A percentile compares a stretch with the other conserved stretches of the same genome.
phyloP scores from a whole-genome alignment of 2,329 filamentous ascomycete genomes.

The Mollisiaceae sp. region DNA sequence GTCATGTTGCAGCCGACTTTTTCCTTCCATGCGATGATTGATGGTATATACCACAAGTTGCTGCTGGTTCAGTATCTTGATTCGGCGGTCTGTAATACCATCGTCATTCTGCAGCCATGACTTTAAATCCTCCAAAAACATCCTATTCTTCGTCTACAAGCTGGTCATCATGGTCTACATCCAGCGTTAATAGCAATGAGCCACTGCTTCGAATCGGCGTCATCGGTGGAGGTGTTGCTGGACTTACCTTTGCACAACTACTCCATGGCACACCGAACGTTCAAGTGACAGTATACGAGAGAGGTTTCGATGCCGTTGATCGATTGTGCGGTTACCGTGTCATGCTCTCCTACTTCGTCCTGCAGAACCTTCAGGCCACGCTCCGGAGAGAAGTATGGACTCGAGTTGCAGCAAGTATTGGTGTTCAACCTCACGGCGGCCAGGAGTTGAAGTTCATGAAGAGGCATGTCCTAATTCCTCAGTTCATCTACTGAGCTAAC shows the following conservation, averaged over 20 bases:
- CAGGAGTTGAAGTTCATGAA: conserved; percentile 38
- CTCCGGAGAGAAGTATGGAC: conserved; percentile 33
- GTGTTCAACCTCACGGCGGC: conserved; percentile 32
- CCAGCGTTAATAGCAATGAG: conserved; percentile 1
- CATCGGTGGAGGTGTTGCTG: conserved; percentile 37
- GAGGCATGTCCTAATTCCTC: conserved; percentile 14
- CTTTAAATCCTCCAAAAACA: conserved; percentile 12
- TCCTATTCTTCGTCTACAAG: conserved; percentile 18
- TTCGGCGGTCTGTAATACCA: not conserved
- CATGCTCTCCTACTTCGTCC: conserved; percentile 37
- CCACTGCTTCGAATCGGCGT: conserved; percentile 33
- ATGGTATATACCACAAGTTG: not conserved
- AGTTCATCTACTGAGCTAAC: not conserved
- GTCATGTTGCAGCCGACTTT: conserved; percentile 2
- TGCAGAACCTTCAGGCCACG: conserved; percentile 33
- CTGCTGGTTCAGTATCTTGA: not conserved
- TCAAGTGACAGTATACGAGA: conserved; percentile 37
- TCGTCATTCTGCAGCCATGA: not conserved
- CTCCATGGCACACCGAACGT: conserved; percentile 31
- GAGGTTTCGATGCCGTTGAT: conserved; percentile 25
- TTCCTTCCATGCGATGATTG: not conserved
- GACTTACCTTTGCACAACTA: conserved; percentile 37
- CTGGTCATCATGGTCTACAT: conserved; percentile 23
- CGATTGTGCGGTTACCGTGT: conserved; percentile 37
- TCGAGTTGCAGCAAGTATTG: conserved; percentile 29